phyloP scores from a whole-genome alignment of 2,329 filamentous ascomycete species.

The Didymella arachidicola region DNA sequence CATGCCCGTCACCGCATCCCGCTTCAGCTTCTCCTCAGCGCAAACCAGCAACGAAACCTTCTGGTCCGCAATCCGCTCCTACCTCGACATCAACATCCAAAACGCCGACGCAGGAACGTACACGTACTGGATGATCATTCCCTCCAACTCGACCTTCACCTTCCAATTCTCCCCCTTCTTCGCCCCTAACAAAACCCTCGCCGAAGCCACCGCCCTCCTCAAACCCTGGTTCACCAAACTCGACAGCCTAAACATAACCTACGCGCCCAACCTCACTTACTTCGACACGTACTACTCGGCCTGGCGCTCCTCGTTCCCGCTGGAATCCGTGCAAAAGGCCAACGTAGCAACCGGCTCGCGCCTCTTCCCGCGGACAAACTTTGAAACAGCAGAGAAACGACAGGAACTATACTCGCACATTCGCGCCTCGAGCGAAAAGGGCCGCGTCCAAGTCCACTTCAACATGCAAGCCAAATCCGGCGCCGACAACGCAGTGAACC shows the following conservation, averaged over 20 bases:
- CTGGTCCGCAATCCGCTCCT: constrained; percentile 43
- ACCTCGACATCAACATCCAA: constrained; percentile 44
- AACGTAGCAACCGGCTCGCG: constrained; percentile 46
- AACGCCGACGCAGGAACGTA: constrained; percentile 50
- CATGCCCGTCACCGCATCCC: constrained; percentile 40
- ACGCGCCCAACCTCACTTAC: constrained; percentile 47
- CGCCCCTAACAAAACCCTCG: constrained; percentile 43
- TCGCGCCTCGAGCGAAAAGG: constrained; percentile 45
- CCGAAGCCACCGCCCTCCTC: constrained; percentile 40
- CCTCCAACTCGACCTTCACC: constrained; percentile 43
- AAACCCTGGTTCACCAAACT: constrained; percentile 46
- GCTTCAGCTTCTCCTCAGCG: constrained; percentile 43
- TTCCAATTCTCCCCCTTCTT: constrained; percentile 49
- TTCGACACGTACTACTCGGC: constrained; percentile 45
- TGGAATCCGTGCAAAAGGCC: constrained; percentile 45
- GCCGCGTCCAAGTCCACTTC: constrained; percentile 47
- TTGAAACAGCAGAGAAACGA: constrained; percentile 43
- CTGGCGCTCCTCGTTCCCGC: constrained; percentile 46
- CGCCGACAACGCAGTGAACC: constrained; percentile 37
- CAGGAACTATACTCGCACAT: constrained; percentile 41
- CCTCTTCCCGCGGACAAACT: constrained; percentile 46
- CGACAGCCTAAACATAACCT: constrained; percentile 38
- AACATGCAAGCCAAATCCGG: constrained; percentile 43
- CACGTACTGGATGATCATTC: constrained; percentile 45
- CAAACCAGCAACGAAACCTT: constrained; percentile 48